phyloP scores from a whole-genome alignment of 208 protist genomes.

The Phytomonas sp. region DNA sequence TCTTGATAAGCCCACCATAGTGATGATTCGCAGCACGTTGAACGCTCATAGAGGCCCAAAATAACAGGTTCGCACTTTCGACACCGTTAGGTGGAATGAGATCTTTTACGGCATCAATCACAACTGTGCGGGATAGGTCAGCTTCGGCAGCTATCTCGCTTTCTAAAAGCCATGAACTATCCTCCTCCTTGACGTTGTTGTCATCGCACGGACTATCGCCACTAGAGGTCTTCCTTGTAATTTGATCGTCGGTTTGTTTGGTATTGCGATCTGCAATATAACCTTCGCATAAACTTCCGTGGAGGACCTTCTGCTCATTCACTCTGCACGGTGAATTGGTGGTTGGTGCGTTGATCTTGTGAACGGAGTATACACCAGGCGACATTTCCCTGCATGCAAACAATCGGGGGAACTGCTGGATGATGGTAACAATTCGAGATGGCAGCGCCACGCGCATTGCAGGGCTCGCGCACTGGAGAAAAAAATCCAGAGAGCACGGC shows the following conservation, averaged over 20 bases:
- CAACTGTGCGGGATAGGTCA: slow-evolving; percentile 23
- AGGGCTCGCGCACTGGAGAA: slow-evolving; percentile 66
- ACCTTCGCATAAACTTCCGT: slow-evolving; percentile 1
- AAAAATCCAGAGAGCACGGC: slow-evolving; percentile 41
- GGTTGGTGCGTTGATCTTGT: slow-evolving; percentile 29
- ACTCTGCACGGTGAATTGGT: neutral
- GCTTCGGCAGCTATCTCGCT: slow-evolving; percentile 30
- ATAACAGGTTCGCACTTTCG: slow-evolving; percentile 50
- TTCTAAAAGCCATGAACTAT: slow-evolving; percentile 40
- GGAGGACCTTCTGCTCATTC: neutral
- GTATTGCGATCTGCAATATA: neutral
- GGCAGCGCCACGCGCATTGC: slow-evolving; percentile 71
- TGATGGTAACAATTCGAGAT: slow-evolving; percentile 49
- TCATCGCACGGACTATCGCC: neutral
- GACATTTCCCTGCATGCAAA: slow-evolving; percentile 71
- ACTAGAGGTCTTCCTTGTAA: neutral
- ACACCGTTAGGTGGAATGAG: slow-evolving; percentile 59
- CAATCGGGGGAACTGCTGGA: slow-evolving; percentile 60
- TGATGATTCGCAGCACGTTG: slow-evolving; percentile 60
- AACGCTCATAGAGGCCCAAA: slow-evolving; percentile 62
- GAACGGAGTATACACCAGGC: slow-evolving; percentile 63
- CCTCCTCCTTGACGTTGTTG: slow-evolving; percentile 15
- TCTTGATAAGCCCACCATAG: slow-evolving; percentile 52
- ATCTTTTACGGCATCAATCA: slow-evolving; percentile 28
- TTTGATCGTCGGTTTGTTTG: neutral